phyloP scores from a whole-genome alignment of 1,284 basidiomycete genomes.

The Microbotryomycetes sp. region DNA sequence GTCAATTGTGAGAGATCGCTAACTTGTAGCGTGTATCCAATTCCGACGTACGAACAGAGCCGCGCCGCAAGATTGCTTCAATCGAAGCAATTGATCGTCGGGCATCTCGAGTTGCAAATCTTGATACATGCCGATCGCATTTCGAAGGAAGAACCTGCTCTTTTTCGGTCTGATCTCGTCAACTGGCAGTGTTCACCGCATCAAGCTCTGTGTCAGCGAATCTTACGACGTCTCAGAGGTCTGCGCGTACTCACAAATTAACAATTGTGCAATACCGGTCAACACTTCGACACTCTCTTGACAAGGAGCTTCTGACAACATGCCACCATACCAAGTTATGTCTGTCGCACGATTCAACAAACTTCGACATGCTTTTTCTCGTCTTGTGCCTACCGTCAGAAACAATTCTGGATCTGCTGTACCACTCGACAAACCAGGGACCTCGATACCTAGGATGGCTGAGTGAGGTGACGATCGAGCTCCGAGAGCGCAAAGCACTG shows the following conservation, averaged over 20 bases:
- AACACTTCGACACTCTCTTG: constrained; percentile 16
- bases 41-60: constrained; percentile 16
- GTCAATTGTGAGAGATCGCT: not conserved
- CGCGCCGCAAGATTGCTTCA: not conserved
- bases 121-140: constrained; percentile 24
- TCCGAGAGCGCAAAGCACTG: constrained; percentile 16
- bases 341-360: constrained; percentile 13
- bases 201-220: not conserved
- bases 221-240: not conserved
- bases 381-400: not conserved
- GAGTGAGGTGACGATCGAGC: constrained; percentile 4
- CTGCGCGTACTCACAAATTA: constrained; percentile 4
- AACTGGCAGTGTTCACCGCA: constrained; percentile 3
- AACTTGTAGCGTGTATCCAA: not conserved
- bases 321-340: constrained; percentile 12
- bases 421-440: constrained; percentile 1
- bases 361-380: constrained; percentile 9
- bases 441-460: constrained; percentile 15
- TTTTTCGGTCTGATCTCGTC: constrained; percentile 22
- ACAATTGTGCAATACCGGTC: constrained; percentile 3
- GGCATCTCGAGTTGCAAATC: constrained; percentile 16
- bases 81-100: not conserved
- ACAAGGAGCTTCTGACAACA: not conserved
- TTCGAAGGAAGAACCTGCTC: constrained; percentile 30
- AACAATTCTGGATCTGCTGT: constrained; percentile 9